phyloP scores from a whole-genome alignment of 352 stramenopile genomes.

The Globisporangium cederbergense region DNA sequence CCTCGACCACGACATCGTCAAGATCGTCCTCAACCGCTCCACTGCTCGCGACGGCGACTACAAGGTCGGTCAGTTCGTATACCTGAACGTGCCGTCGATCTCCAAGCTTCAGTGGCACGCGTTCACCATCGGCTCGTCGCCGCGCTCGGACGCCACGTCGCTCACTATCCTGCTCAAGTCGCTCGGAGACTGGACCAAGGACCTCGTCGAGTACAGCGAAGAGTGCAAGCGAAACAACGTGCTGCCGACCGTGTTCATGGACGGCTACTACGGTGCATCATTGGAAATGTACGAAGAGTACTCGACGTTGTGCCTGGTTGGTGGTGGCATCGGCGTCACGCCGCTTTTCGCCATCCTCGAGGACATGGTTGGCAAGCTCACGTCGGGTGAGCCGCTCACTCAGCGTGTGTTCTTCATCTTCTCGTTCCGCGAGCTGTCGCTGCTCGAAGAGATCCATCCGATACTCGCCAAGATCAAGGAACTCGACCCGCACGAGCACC shows the following conservation, averaged over 20 bases:
- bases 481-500: too few relatives aligned
- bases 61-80: slow-evolving; percentile 53
- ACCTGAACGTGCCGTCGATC: slow-evolving; percentile 48
- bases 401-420: too few relatives aligned
- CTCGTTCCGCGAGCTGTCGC: too few relatives aligned
- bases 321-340: slow-evolving; percentile 43
- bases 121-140: slow-evolving; percentile 51
- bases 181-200: slow-evolving; percentile 43
- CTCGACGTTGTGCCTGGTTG: slow-evolving; percentile 38
- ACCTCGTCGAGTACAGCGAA: slow-evolving; percentile 40
- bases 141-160: slow-evolving; percentile 33
- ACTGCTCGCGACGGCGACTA: slow-evolving; percentile 35
- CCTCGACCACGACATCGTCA: slow-evolving; percentile 50
- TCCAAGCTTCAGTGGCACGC: slow-evolving; percentile 60
- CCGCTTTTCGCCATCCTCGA: slow-evolving; percentile 45
- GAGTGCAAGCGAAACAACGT: slow-evolving; percentile 27
- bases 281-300: slow-evolving; percentile 48
- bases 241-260: slow-evolving; percentile 43
- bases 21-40: slow-evolving; percentile 41
- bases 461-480: too few relatives aligned
- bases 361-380: slow-evolving; percentile 34
- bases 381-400: too few relatives aligned
- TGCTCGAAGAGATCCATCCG: too few relatives aligned
- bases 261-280: slow-evolving; percentile 49
- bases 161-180: slow-evolving; percentile 54